These are phyloP conservation scores for Rhytidiadelphus loreus DNA, from an alignment of 225 moss, liverwort and hornwort genomes.

Conservation along the genomic window DNA sequence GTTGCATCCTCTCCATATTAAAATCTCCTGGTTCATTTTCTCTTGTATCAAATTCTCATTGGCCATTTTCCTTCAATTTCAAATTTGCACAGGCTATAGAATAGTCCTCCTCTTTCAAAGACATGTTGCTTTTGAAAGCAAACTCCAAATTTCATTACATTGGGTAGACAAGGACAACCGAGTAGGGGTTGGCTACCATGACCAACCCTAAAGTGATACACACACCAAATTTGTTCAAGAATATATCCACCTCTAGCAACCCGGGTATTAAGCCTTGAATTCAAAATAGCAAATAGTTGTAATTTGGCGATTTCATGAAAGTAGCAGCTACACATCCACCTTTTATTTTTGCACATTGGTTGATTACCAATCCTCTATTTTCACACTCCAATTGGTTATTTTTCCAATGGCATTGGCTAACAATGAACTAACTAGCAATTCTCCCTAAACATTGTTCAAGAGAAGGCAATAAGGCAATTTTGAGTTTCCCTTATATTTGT, in stretches of 20 bases:
- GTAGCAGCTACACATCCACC: fast-evolving
- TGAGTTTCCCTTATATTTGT: not conserved
- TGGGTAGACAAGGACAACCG: fast-evolving
- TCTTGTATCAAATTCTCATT: not conserved
- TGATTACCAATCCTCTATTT: not conserved
- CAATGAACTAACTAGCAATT: fast-evolving
- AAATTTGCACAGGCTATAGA: not conserved
- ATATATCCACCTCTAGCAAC: not conserved
- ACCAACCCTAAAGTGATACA: not conserved
- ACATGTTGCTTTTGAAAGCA: not conserved
- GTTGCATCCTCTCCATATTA: not conserved
- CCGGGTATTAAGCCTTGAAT: not conserved
- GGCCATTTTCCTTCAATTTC: not conserved
- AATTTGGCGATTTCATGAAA: not conserved
- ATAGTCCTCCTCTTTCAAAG: not conserved
- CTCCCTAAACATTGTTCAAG: not conserved
- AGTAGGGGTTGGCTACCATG: fast-evolving
- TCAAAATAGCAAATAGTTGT: not conserved
- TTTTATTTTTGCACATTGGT: not conserved
- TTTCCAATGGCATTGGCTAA: not conserved
- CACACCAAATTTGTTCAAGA: not conserved
- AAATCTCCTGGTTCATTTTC: not conserved
- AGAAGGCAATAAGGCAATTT: not conserved
- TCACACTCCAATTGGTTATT: not conserved
- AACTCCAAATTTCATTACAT: not conserved